Evolutionary conservation across 2,329 filamentous ascomycete species (phyloP).

Genomic region (Hymenoscyphus fructigenus): DNA sequence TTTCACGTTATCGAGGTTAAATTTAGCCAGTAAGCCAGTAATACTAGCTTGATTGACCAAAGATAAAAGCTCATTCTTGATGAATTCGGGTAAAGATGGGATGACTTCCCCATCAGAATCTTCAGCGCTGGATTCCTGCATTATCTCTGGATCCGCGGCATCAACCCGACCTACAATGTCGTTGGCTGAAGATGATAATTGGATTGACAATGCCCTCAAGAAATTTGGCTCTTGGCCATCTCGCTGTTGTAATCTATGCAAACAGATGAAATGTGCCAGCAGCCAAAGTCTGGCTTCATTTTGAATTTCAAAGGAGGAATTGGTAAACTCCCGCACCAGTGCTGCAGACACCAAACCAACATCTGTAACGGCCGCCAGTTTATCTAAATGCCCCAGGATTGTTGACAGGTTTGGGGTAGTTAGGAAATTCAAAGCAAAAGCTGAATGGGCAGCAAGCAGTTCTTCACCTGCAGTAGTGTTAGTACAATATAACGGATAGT

Average conservation of each 20-base stretch:
- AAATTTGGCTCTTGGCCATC: constrained; percentile 42
- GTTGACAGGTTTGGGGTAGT: constrained; percentile 32
- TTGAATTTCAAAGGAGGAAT: constrained; percentile 24
- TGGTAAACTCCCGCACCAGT: constrained; percentile 28
- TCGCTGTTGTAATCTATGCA: constrained; percentile 45
- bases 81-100: constrained; percentile 50
- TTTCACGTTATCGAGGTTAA: constrained; percentile 33
- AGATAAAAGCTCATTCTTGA: constrained; percentile 65
- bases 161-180: constrained; percentile 51
- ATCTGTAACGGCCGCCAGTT: constrained; percentile 29
- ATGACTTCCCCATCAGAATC: constrained; percentile 24
- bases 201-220: constrained; percentile 53
- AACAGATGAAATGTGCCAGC: constrained; percentile 64
- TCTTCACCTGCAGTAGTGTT: not conserved
- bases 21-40: constrained; percentile 43
- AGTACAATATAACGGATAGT: not conserved
- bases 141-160: constrained; percentile 45
- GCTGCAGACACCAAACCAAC: constrained; percentile 31
- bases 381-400: constrained; percentile 26
- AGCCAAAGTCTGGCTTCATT: constrained; percentile 56
- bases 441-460: constrained; percentile 27
- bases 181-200: constrained; percentile 51
- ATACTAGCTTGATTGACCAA: constrained; percentile 77
- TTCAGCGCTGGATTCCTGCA: constrained; percentile 27
- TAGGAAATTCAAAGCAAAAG: constrained; percentile 35